A percentile compares a stretch with the other conserved stretches of the same genome.
These are phyloP conservation scores for Tarenaya hassleriana DNA, from an alignment of 345 rosid genomes.

Conservation along the genomic window DNA sequence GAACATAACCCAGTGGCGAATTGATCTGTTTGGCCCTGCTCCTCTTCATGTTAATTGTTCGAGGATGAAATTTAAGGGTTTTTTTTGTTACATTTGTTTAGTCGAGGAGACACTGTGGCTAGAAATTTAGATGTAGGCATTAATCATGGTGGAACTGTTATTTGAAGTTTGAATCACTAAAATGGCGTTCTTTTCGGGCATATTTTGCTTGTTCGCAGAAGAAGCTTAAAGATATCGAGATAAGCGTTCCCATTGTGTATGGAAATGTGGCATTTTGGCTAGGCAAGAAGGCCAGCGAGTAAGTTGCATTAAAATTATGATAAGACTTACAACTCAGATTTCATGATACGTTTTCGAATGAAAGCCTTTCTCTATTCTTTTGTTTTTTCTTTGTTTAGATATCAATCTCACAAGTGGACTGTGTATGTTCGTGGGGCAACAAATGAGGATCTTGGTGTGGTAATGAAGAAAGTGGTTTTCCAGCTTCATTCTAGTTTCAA, in stretches of 20 bases:
- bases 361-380: conserved; percentile 4
- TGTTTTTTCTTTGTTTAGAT: conserved; percentile 29
- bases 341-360: conserved; percentile 1
- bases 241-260: conserved; percentile 66
- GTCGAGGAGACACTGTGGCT: background rate
- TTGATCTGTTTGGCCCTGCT: background rate
- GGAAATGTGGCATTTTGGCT: conserved; percentile 77
- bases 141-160: no score
- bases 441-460: conserved; percentile 57
- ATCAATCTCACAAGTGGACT: conserved; percentile 65
- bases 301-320: conserved; percentile 26
- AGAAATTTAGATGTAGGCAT: background rate
- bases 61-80: background rate
- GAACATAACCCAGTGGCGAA: conserved; percentile 1
- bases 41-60: no score
- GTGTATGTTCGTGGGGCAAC: conserved; percentile 65
- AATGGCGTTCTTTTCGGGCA: background rate
- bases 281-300: conserved; percentile 82
- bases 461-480: conserved; percentile 49
- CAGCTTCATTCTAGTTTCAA: conserved; percentile 66
- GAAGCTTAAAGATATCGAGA: conserved; percentile 66
- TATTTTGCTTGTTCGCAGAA: conserved; percentile 33
- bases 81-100: background rate
- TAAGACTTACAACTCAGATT: conserved; percentile 1
- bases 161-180: background rate